Evolutionary conservation across 2,329 filamentous ascomycete genomes (phyloP), one percentile per base, ranked within the genome.

Genomic region (Pseudogymnoascus sp.): DNA sequence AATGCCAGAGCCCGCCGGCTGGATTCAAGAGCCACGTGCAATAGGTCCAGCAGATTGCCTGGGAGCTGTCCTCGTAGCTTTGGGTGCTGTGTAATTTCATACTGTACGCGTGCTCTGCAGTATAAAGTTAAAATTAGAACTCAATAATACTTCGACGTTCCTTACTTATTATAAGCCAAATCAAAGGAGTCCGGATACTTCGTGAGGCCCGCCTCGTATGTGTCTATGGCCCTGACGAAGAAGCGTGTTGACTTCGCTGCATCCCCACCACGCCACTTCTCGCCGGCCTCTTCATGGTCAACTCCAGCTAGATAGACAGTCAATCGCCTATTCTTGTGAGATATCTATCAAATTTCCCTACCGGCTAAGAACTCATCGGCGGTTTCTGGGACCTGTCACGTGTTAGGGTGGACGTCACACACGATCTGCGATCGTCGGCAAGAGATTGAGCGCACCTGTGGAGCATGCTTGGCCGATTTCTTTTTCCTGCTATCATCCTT

Each of bases 231-330:
- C 63, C 84, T 76, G 64, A 83, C 77, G 68, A 82, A 84, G 65
- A 83, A 83, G 52, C 75, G 68, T 58, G 74, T 66, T 0, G 74
- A 75, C 68, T 72, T 90, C 56, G 77, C 80, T 18, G 83, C 79
- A 69, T 90, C 86, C 19, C 86, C 87, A 35, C 80, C 85, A 57
- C 86, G 78, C 83, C 86, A 89, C 78, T 90, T 90, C 63, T 86
- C 85, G 5, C 84, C 86, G 4, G 83, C 83, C 71, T 88, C 84
- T 72, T 90, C 86, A 62, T 83, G 78, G 30, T 85, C 81, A 59
- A 89, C 85, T 9, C 85, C 86, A 21, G 79, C 82, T 79, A 59
- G 35, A 68, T 62, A 45, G 35, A 8, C 15, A 9, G 13, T 61
- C 34, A n/a, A 57, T 10, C 3, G 5, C 15, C 13, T 5, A 8